These are phyloP conservation scores for Coniochaeta sp. DNA, from an alignment of 2,329 filamentous ascomycete species.

Conservation along the genomic window DNA sequence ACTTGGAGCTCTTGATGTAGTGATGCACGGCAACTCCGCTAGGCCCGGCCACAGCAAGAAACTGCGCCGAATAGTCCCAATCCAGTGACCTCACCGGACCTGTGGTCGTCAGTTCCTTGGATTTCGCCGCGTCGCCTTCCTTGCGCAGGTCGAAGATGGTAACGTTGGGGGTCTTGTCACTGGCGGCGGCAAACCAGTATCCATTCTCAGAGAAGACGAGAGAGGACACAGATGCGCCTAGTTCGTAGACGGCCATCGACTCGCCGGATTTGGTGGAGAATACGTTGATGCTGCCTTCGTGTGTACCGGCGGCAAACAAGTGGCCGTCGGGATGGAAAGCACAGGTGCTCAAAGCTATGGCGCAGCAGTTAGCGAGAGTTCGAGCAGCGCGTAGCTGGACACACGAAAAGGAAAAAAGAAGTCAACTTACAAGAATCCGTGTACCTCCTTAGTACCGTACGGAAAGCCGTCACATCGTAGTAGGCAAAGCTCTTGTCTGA, in stretches of 20 bases:
- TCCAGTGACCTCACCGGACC: constrained; percentile 70
- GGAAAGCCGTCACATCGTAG: constrained; percentile 66
- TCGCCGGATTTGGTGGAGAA: constrained; percentile 79
- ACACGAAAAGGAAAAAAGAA: neutral
- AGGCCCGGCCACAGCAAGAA: constrained; percentile 72
- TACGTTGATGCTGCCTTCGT: constrained; percentile 74
- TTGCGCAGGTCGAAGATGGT: constrained; percentile 91
- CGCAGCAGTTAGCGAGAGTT: constrained; percentile 17
- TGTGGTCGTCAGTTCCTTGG: constrained; percentile 73
- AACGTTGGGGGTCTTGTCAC: constrained; percentile 69
- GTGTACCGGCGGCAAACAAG: constrained; percentile 78
- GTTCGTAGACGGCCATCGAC: constrained; percentile 65
- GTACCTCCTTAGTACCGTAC: constrained; percentile 70
- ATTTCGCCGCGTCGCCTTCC: constrained; percentile 71
- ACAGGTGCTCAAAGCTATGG: constrained; percentile 62
- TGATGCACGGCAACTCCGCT: constrained; percentile 82
- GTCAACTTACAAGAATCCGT: constrained; percentile 64
- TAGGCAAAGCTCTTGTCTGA: constrained; percentile 88
- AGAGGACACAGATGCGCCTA: constrained; percentile 63
- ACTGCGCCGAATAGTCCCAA: constrained; percentile 97
- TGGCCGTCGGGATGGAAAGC: constrained; percentile 97
- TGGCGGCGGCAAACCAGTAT: constrained; percentile 84
- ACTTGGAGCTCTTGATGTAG: constrained; percentile 79
- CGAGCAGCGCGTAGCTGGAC: neutral
- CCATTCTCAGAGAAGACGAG: constrained; percentile 93